phyloP scores from a whole-genome alignment of 371 early-diverging fungal species.

The Zychaea mexicana region DNA sequence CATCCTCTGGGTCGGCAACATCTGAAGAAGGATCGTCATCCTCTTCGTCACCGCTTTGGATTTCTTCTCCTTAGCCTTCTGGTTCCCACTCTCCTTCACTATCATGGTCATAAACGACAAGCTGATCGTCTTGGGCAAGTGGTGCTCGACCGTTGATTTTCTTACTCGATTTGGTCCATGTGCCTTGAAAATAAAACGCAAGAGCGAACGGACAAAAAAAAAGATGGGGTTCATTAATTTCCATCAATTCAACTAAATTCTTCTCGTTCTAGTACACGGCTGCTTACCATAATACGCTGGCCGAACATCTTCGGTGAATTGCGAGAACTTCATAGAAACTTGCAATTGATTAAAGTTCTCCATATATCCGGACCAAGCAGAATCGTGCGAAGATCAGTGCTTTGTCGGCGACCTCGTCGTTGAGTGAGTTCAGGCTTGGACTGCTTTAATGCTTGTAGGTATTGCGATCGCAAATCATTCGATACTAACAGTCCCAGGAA shows the following conservation, averaged over 20 bases:
- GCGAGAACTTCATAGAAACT: slow-evolving; percentile 68
- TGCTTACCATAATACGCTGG: slow-evolving; percentile 83
- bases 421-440: slow-evolving; percentile 5
- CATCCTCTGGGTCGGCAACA: slow-evolving; percentile 47
- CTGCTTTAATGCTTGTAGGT: slow-evolving; percentile 8
- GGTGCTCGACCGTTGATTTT: slow-evolving; percentile 60
- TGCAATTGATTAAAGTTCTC: slow-evolving; percentile 10
- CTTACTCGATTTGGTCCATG: slow-evolving; percentile 72
- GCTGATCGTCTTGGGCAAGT: slow-evolving; percentile 60
- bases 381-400: slow-evolving; percentile 18
- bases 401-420: slow-evolving; percentile 20
- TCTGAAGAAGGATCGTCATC: slow-evolving; percentile 54
- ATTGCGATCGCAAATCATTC: slow-evolving; percentile 14
- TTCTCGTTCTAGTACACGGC: too few relatives aligned
- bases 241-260: neutral
- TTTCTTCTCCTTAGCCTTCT: slow-evolving; percentile 88
- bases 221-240: neutral
- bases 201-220: too few relatives aligned
- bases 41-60: slow-evolving; percentile 79
- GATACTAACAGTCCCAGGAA: slow-evolving; percentile 12
- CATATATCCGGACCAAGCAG: slow-evolving; percentile 15
- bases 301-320: slow-evolving; percentile 73
- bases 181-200: too few relatives aligned
- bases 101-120: slow-evolving; percentile 83
- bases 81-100: slow-evolving; percentile 92